A percentile compares a stretch with the other conserved stretches of the same genome.
Evolutionary conservation across 1,139 yeast species (phyloP).

Genomic region (Candida smagusa): DNA sequence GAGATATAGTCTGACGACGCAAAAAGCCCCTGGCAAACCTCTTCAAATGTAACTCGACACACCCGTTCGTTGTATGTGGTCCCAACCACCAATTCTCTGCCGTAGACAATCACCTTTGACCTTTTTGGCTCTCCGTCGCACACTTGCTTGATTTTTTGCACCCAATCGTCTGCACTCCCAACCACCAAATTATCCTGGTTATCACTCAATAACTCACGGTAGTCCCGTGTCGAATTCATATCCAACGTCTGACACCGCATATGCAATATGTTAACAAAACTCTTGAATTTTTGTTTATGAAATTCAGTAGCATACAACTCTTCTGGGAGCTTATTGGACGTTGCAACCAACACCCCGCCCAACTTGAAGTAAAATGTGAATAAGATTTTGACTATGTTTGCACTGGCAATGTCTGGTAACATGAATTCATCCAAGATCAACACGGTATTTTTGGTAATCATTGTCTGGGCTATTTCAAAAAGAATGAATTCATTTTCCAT

Average conservation of each 20-base stretch:
- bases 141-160: slow-evolving; percentile 8
- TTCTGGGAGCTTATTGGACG: slow-evolving; percentile 69
- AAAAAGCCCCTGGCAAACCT: slow-evolving; percentile 56
- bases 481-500: slow-evolving; percentile 64
- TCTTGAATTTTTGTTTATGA: slow-evolving; percentile 53
- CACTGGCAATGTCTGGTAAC: slow-evolving; percentile 71
- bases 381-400: slow-evolving; percentile 61
- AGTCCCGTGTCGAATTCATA: slow-evolving; percentile 59
- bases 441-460: slow-evolving; percentile 58
- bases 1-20: slow-evolving; percentile 73
- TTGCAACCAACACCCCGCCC: slow-evolving; percentile 73
- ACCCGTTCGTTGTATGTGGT: slow-evolving; percentile 34
- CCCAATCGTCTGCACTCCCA: slow-evolving; percentile 19
- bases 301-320: slow-evolving; percentile 66
- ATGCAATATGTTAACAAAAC: slow-evolving; percentile 55
- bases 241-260: slow-evolving; percentile 62
- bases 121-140: slow-evolving; percentile 19
- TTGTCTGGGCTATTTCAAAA: slow-evolving; percentile 64
- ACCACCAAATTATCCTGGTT: slow-evolving; percentile 33
- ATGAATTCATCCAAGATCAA: slow-evolving; percentile 69
- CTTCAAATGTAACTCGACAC: slow-evolving; percentile 51
- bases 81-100: slow-evolving; percentile 49
- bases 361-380: slow-evolving; percentile 68
- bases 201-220: slow-evolving; percentile 40
- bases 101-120: slow-evolving; percentile 49